phyloP scores from a whole-genome alignment of 768 basidiomycete genomes.

The Tylopilus sp. region DNA sequence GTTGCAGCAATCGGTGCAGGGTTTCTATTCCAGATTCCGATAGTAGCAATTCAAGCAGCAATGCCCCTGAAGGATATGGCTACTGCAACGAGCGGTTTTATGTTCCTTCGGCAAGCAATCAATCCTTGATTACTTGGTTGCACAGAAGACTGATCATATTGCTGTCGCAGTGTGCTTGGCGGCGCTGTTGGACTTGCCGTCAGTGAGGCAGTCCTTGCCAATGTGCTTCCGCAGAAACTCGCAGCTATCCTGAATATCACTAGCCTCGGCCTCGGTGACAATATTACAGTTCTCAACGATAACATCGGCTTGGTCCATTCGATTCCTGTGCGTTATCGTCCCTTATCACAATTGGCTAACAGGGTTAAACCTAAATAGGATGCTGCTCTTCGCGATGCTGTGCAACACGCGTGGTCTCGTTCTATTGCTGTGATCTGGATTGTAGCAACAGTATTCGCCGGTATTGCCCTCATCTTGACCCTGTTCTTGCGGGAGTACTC shows the following conservation, averaged over 20 bases:
- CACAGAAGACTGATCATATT: no score
- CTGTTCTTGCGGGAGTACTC: conserved; percentile 60
- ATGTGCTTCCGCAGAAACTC: conserved; percentile 40
- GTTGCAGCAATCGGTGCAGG: conserved; percentile 63
- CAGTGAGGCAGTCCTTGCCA: conserved; percentile 66
- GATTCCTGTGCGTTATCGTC: conserved; percentile 11
- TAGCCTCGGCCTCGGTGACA: conserved; percentile 30
- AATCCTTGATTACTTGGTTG: not conserved
- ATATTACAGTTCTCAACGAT: conserved; percentile 40
- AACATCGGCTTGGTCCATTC: conserved; percentile 40
- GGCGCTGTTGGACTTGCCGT: conserved; percentile 71
- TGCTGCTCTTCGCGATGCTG: conserved; percentile 39
- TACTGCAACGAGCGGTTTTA: conserved; percentile 69
- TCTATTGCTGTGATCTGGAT: conserved; percentile 66
- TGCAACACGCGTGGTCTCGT: conserved; percentile 60
- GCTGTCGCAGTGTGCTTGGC: conserved; percentile 51
- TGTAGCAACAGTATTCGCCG: conserved; percentile 56
- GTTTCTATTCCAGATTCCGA: conserved; percentile 59
- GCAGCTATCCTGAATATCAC: conserved; percentile 30
- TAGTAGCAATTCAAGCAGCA: conserved; percentile 75
- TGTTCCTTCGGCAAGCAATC: conserved; percentile 54
- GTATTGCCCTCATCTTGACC: conserved; percentile 47
- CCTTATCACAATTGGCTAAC: not conserved
- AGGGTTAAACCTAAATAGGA: conserved; percentile 37
- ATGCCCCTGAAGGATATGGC: conserved; percentile 89